phyloP scores from a whole-genome alignment of 2,329 filamentous ascomycete species.

The Macrophomina tecta region DNA sequence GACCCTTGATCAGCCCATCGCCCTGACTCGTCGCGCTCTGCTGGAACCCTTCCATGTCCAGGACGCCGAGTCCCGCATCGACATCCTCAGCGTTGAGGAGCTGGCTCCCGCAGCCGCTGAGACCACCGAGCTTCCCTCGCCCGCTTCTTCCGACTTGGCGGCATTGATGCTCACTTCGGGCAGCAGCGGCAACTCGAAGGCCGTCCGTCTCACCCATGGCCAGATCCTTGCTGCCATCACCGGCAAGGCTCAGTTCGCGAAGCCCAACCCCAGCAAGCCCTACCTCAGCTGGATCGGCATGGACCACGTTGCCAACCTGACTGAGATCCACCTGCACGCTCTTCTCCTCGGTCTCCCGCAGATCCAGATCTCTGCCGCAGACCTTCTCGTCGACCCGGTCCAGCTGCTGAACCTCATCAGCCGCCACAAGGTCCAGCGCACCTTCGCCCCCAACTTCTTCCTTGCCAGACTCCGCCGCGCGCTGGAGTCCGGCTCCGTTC shows the following conservation, averaged over 20 bases:
- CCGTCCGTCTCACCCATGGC: constrained; percentile 51
- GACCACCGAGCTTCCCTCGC: not conserved
- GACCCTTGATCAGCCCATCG: constrained; percentile 1
- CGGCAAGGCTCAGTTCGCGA: constrained; percentile 45
- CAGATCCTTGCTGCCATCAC: constrained; percentile 51
- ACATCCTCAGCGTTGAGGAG: constrained; percentile 14
- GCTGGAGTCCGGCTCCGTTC: constrained; percentile 21
- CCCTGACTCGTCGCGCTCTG: not conserved
- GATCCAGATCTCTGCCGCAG: constrained; percentile 52
- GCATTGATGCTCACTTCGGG: constrained; percentile 59
- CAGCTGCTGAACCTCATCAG: constrained; percentile 49
- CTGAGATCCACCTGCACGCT: constrained; percentile 60
- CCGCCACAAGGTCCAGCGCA: constrained; percentile 50
- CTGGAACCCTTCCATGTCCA: not conserved
- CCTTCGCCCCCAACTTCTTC: constrained; percentile 56
- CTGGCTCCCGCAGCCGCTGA: not conserved
- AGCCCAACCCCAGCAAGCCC: constrained; percentile 13
- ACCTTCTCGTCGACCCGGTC: constrained; percentile 48
- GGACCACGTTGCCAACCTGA: constrained; percentile 61
- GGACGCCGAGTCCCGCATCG: not conserved
- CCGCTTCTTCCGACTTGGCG: constrained; percentile 26
- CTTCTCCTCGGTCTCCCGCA: constrained; percentile 51
- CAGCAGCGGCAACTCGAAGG: constrained; percentile 58
- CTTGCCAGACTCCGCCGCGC: constrained; percentile 34
- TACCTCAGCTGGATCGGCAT: constrained; percentile 58